Base-by-base conservation (phyloP, 345 rosid genomes). In the Zanthoxylum bungeanum region DNA sequence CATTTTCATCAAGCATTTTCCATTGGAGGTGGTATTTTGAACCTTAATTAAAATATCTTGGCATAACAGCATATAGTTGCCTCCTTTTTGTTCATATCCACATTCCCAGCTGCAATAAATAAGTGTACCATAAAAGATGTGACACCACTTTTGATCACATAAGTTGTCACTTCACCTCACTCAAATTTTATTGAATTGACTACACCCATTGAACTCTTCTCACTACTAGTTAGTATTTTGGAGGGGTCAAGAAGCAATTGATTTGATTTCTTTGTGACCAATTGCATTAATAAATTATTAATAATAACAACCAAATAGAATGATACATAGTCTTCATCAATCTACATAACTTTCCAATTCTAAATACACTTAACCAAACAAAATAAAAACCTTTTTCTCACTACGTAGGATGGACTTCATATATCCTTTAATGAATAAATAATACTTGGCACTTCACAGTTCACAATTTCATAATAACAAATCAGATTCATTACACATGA, bases 61-160 rank as follows among this genome's bases (percentile, higher is more conserved):
- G 49, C 49, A 14, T 4, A 16, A 11, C n/a, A 37, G 8, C 42
- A 16, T 36, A 24, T 3, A 37, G 52, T 51, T 53, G 30, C 33
- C 21, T 44, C 27, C 21, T 27, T 4, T 27, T 27, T 27, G 5
- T 37, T 56, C 25, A 39, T 56, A 40, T 40, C 40, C 24, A 2
- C 2, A 69, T 4, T 58, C 22, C 55, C 8, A 69, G 30, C 63
- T 58, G 3, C 30, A 65, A 10, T 8, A 39, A 57, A 59, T 33
- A 46, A 60, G 57, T 44, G 73, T 71, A n/a, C 67, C 74, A 60
- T 39, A 22, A 36, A n/a, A n/a, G n/a, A n/a, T n/a, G n/a, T n/a
- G n/a, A n/a, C n/a, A n/a, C n/a, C n/a, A n/a, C n/a, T n/a, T n/a
- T n/a, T n/a, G n/a, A n/a, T 77, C 50, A 30, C 19, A 27, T 36